These are phyloP conservation scores for Candida berthetii DNA, from an alignment of 805 yeast species.

Conservation along the genomic window DNA sequence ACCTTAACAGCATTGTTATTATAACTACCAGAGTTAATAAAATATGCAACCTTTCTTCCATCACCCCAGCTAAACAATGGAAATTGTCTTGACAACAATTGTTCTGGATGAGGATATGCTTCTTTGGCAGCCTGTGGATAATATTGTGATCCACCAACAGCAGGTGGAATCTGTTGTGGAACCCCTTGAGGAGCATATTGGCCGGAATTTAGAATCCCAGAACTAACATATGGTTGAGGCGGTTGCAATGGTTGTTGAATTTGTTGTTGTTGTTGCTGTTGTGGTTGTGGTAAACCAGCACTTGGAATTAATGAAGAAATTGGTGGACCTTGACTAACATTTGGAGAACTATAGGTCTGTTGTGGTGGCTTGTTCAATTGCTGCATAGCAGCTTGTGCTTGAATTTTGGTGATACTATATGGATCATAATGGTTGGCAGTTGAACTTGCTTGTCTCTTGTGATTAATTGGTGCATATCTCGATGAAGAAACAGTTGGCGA, in stretches of 20 bases:
- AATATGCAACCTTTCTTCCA: constrained; percentile 36
- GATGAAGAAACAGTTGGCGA: constrained; percentile 19
- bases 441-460: constrained; percentile 20
- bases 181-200: constrained; percentile 2
- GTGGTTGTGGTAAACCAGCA: background rate
- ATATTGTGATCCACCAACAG: background rate
- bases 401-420: constrained; percentile 12
- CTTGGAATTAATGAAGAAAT: too few species aligned
- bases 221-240: too few species aligned
- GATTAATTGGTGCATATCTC: constrained; percentile 33
- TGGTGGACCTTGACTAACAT: background rate
- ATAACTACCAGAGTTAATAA: constrained; percentile 34
- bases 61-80: constrained; percentile 70
- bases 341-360: background rate
- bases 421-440: constrained; percentile 23
- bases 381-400: constrained; percentile 3
- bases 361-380: constrained; percentile 1
- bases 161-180: background rate
- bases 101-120: constrained; percentile 37
- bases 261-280: background rate
- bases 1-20: constrained; percentile 32
- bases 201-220: background rate
- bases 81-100: constrained; percentile 55
- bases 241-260: constrained; percentile 1
- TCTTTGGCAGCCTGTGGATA: background rate